A percentile compares a stretch with the other conserved stretches of the same genome.
These are phyloP conservation scores for Solanum bulbocastanum DNA, from an alignment of 257 asterid species.

Conservation along the genomic window DNA sequence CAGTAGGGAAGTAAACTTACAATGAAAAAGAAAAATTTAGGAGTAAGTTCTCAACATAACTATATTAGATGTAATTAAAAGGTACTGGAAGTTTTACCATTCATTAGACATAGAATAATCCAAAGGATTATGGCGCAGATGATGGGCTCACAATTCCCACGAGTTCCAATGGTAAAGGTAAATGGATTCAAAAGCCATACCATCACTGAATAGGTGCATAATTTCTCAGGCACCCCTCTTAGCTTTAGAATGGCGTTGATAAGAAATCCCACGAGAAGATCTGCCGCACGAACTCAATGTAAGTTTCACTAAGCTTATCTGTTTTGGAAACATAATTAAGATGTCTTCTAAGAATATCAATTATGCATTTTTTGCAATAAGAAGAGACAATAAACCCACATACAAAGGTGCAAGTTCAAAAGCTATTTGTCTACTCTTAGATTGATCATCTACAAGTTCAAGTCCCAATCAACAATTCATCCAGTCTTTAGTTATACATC, in stretches of 20 bases:
- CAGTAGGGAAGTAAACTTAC: not conserved
- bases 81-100: conserved; percentile 38
- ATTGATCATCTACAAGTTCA: not conserved
- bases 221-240: conserved; percentile 68
- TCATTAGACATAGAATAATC: conserved; percentile 69
- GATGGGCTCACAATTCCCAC: conserved; percentile 92
- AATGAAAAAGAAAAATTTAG: not conserved
- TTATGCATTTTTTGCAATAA: not conserved
- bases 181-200: conserved; percentile 94
- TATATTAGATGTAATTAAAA: not conserved
- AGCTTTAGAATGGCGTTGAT: conserved; percentile 60
- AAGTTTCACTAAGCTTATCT: not conserved
- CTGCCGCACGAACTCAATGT: conserved; percentile 30
- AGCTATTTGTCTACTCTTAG: not conserved
- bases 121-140: conserved; percentile 83
- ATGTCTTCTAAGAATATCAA: not conserved
- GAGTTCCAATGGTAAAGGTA: conserved; percentile 96
- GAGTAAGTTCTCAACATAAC: not conserved
- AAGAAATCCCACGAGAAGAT: conserved; percentile 80
- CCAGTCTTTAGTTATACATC: not conserved
- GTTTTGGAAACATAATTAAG: not conserved
- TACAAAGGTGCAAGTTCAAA: not conserved
- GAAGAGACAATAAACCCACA: not conserved
- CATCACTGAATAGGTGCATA: conserved; percentile 49
- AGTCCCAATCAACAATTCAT: not conserved